phyloP scores from a whole-genome alignment of 495 filamentous ascomycete genomes.

The Aspergillus panamensis region DNA sequence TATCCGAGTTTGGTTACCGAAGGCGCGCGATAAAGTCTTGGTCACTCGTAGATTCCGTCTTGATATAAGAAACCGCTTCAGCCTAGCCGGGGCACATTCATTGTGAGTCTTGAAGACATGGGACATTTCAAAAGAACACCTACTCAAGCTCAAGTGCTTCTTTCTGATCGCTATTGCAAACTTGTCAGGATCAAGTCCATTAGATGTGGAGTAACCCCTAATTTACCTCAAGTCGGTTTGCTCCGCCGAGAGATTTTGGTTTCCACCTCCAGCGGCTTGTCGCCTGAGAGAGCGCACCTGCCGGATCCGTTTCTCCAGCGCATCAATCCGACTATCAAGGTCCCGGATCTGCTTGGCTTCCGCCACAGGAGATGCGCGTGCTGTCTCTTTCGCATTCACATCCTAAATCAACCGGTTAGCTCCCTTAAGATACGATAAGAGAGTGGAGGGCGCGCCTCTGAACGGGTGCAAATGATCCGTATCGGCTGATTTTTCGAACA shows the following conservation, averaged over 20 bases:
- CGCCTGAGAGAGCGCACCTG: not conserved
- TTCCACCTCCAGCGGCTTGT: slow-evolving; percentile 1
- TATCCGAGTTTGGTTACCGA: slow-evolving; percentile 8
- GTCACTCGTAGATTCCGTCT: slow-evolving; percentile 18
- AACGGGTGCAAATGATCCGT: slow-evolving; percentile 27
- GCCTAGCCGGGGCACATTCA: slow-evolving; percentile 3
- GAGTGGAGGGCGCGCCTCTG: slow-evolving; percentile 20
- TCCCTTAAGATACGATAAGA: no score
- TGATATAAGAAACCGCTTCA: slow-evolving; percentile 14
- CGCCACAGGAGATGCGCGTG: slow-evolving; percentile 2
- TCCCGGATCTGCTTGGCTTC: slow-evolving; percentile 6
- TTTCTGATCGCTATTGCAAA: slow-evolving; percentile 13
- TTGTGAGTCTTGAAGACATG: not conserved
- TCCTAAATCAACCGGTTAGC: slow-evolving; percentile 13
- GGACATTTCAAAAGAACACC: not conserved
- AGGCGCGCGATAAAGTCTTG: not conserved
- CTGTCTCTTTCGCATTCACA: slow-evolving; percentile 21
- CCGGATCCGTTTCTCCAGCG: slow-evolving; percentile 6
- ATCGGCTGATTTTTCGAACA: slow-evolving; percentile 17
- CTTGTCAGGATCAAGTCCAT: not conserved
- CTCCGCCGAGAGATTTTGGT: slow-evolving; percentile 8
- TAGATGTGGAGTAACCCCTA: not conserved
- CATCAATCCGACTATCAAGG: slow-evolving; percentile 8
- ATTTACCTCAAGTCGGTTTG: slow-evolving; percentile 8
- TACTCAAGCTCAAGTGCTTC: slow-evolving; percentile 16